Evolutionary conservation across 345 rosid genomes (phyloP).

Genomic region (Cardamine resedifolia): DNA sequence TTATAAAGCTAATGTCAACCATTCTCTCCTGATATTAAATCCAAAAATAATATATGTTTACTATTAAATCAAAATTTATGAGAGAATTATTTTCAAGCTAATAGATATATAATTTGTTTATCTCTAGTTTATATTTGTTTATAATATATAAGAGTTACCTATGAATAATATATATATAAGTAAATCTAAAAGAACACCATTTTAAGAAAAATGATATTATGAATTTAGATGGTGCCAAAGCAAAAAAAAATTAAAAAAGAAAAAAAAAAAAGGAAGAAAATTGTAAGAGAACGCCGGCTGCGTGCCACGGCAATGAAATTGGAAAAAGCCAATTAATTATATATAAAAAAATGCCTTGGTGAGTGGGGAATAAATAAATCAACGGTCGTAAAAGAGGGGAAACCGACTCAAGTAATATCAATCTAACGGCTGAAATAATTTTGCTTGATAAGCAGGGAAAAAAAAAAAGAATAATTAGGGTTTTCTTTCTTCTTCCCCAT

Average conservation of each 20-base stretch:
- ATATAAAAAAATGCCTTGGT: constrained; percentile 23
- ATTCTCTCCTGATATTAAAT: background rate
- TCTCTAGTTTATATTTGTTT: no score
- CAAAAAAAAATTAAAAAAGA: no score
- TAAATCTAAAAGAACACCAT: background rate
- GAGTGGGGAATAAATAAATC: constrained; percentile 28
- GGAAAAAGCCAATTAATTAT: constrained; percentile 11
- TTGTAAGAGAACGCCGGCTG: background rate
- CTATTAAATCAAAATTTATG: background rate
- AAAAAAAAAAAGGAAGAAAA: background rate
- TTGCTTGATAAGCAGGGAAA: constrained; percentile 29
- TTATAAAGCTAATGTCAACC: background rate
- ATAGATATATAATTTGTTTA: no score
- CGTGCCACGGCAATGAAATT: constrained; percentile 19
- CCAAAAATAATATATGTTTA: background rate
- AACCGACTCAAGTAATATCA: background rate
- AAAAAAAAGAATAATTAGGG: constrained; percentile 25
- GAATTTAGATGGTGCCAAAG: background rate
- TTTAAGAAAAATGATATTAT: background rate
- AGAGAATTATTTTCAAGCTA: background rate
- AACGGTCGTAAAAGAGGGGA: constrained; percentile 23
- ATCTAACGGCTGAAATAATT: constrained; percentile 32
- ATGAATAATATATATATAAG: background rate
- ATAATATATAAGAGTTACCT: no score
- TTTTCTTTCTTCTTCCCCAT: constrained; percentile 3